Conservation (phyloP, 768 basidiomycete species). For the Kwoniella dendrophila region DNA sequence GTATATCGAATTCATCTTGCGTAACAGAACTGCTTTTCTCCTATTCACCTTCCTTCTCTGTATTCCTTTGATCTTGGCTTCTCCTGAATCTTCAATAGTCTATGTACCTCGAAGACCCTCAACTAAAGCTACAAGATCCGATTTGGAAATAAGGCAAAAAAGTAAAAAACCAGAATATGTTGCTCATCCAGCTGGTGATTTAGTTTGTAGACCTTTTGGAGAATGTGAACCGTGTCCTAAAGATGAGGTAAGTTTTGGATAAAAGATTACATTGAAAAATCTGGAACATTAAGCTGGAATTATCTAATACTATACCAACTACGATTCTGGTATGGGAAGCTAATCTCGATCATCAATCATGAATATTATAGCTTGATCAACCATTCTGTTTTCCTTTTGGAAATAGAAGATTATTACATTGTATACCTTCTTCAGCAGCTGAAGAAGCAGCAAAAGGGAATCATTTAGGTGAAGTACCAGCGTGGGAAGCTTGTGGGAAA, state of each 20-base stretch:
- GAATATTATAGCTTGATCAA: conserved; percentile 66
- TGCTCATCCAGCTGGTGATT: conserved; percentile 42
- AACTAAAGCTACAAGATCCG: neutral
- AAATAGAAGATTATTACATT: conserved; percentile 86
- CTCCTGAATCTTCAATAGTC: neutral
- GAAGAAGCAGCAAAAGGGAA: conserved; percentile 16
- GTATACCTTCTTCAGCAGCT: conserved; percentile 57
- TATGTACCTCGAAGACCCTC: neutral
- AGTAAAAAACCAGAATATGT: conserved; percentile 29
- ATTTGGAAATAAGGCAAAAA: neutral
- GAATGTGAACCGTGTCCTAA: conserved; percentile 60
- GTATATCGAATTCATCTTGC: no score
- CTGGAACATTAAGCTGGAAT: no score
- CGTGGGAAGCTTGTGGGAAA: conserved; percentile 93
- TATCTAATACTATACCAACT: neutral
- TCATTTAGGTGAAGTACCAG: conserved; percentile 62
- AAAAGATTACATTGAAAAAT: no score
- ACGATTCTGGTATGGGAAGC: neutral
- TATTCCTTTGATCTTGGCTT: neutral
- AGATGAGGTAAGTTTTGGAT: conserved; percentile 55
- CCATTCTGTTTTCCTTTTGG: conserved; percentile 97
- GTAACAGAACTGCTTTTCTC: no score
- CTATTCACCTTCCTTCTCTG: conserved; percentile 3
- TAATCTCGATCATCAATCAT: neutral
- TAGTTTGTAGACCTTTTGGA: conserved; percentile 57